phyloP scores from a whole-genome alignment of 2,329 filamentous ascomycete species.

The Colletotrichum acutatum region DNA sequence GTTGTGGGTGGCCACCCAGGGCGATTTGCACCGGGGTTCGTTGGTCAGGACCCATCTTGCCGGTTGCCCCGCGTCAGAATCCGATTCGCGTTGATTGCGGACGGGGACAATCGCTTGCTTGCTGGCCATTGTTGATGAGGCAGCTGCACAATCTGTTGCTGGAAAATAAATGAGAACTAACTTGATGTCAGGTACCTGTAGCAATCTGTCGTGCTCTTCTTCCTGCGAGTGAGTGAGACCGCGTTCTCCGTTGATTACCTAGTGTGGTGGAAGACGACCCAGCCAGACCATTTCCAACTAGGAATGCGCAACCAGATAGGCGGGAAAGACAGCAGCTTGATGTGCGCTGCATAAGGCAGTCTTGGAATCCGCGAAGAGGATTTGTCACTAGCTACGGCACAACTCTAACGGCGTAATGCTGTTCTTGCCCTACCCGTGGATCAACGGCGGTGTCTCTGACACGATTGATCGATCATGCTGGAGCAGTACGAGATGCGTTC shows the following conservation, averaged over 20 bases:
- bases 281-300: neutral
- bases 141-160: neutral
- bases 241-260: neutral
- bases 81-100: conserved; percentile 12
- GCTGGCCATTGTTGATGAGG: neutral
- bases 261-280: neutral
- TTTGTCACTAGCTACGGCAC: neutral
- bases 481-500: neutral
- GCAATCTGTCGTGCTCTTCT: conserved; percentile 19
- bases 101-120: neutral
- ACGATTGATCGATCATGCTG: neutral
- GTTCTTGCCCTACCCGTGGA: conserved; percentile 3
- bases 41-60: conserved; percentile 28
- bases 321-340: neutral
- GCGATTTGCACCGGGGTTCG: conserved; percentile 22
- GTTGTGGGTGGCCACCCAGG: neutral
- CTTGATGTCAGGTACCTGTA: conserved; percentile 1
- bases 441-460: conserved; percentile 23
- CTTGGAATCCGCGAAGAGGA: neutral
- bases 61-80: conserved; percentile 6
- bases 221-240: conserved; percentile 30
- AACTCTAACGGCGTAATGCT: conserved; percentile 1
- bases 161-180: conserved; percentile 9
- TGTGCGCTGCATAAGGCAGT: neutral
- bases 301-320: neutral